These are phyloP conservation scores for Codiaeum variegatum DNA, from an alignment of 441 rosid genomes.

Conservation along the genomic window DNA sequence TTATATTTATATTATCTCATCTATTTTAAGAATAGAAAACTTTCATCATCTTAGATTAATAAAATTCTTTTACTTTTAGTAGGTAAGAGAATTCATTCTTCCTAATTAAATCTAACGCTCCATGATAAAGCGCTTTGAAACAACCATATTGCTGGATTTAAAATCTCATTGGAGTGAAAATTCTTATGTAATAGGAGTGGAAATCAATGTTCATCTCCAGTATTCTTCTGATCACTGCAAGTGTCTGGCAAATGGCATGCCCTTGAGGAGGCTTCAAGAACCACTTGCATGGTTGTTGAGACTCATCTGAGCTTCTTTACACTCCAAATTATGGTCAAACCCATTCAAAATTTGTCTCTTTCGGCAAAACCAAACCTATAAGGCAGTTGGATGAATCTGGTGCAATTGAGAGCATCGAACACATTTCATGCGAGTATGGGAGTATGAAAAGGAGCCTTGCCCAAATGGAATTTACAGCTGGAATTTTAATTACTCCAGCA, in stretches of 20 bases:
- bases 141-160: neutral
- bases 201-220: neutral
- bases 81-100: no score
- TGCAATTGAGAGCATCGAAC: conserved; percentile 68
- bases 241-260: neutral
- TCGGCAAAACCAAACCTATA: conserved; percentile 79
- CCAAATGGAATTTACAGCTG: conserved; percentile 69
- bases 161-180: no score
- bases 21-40: no score
- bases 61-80: no score
- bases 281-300: neutral
- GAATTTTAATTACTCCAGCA: conserved; percentile 93
- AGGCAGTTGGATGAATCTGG: conserved; percentile 54
- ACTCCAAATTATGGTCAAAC: conserved; percentile 14
- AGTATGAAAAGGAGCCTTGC: conserved; percentile 91
- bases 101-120: no score
- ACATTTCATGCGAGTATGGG: conserved; percentile 65
- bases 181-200: no score
- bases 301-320: neutral
- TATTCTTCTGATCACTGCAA: neutral
- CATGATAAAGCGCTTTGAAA: neutral
- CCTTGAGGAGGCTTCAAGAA: neutral
- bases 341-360: conserved; percentile 67
- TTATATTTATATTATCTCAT: no score
- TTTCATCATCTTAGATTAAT: no score